These are phyloP conservation scores for Aspergillus floridensis DNA, from an alignment of 2,329 filamentous ascomycete species.

Conservation along the genomic window DNA sequence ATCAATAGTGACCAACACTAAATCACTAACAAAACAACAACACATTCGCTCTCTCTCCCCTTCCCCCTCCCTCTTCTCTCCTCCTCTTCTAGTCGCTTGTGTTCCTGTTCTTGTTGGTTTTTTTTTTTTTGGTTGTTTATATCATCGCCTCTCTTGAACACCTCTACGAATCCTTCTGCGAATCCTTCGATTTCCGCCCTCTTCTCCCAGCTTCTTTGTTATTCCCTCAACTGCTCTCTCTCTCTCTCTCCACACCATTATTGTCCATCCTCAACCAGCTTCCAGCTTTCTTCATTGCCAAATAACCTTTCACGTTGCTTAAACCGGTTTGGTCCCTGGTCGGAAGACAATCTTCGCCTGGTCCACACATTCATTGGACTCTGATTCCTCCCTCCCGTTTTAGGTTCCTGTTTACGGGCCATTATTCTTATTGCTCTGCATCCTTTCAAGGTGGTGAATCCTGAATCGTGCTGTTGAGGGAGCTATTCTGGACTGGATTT, in stretches of 20 bases:
- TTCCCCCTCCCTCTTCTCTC: neutral
- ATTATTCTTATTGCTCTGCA: slow-evolving; percentile 2
- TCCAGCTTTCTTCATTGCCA: neutral
- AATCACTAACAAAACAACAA: neutral
- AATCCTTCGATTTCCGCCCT: slow-evolving; percentile 8
- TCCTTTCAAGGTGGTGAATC: neutral
- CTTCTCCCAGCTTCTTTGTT: slow-evolving; percentile 11
- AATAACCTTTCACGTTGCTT: slow-evolving; percentile 1
- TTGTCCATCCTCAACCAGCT: neutral
- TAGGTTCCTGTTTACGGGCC: neutral
- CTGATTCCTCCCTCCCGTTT: neutral
- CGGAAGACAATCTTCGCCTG: slow-evolving; percentile 1
- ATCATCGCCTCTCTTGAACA: slow-evolving; percentile 7
- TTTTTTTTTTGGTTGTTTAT: neutral
- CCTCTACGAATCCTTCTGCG: neutral
- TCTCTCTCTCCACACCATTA: too few relatives aligned
- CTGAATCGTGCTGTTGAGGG: neutral
- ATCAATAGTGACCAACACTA: neutral
- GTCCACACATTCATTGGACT: neutral
- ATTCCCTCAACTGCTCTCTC: slow-evolving; percentile 11
- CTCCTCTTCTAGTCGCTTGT: neutral
- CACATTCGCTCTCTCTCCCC: neutral
- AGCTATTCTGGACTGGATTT: too few relatives aligned
- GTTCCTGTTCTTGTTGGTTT: neutral
- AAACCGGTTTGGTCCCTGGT: slow-evolving; percentile 10